Evolutionary conservation across 2,329 filamentous ascomycete genomes (phyloP).

Genomic region (Xylariaceae sp.): DNA sequence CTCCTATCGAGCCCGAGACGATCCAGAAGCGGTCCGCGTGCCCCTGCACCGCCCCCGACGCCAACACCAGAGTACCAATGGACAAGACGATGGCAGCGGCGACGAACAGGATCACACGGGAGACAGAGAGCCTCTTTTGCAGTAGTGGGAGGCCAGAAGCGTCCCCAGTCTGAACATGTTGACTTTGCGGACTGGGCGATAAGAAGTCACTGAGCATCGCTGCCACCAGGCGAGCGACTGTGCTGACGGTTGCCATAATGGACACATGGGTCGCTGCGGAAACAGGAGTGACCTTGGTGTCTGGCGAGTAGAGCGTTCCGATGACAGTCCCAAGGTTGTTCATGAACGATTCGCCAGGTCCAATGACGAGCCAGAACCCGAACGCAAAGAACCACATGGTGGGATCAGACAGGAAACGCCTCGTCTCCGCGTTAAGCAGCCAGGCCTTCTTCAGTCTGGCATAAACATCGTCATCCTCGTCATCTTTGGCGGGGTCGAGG

Average conservation of each 20-base stretch:
- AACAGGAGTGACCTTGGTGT: conserved; percentile 38
- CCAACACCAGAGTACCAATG: conserved; percentile 68
- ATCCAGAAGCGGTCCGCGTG: conserved; percentile 76
- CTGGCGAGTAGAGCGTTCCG: conserved; percentile 66
- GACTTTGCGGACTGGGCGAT: conserved; percentile 58
- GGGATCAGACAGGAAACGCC: conserved; percentile 72
- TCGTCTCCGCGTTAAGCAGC: conserved; percentile 86
- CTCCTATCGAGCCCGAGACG: conserved; percentile 75
- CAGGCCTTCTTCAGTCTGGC: conserved; percentile 71
- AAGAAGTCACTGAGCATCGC: conserved; percentile 84
- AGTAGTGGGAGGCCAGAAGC: conserved; percentile 23
- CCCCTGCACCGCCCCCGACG: conserved; percentile 66
- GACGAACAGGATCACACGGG: conserved; percentile 73
- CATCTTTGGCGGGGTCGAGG: conserved; percentile 29
- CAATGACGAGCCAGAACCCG: conserved; percentile 88
- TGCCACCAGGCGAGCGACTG: conserved; percentile 79
- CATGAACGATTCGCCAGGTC: conserved; percentile 94
- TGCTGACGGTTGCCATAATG: conserved; percentile 84
- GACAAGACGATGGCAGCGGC: conserved; percentile 67
- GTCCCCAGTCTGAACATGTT: conserved; percentile 42
- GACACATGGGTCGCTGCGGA: conserved; percentile 83
- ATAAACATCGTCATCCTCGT: conserved; percentile 33
- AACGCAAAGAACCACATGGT: conserved; percentile 95
- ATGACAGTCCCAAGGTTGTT: conserved; percentile 96
- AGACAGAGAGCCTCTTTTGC: conserved; percentile 49